phyloP scores from a whole-genome alignment of 345 rosid genomes.

The Litchi chinensis region DNA sequence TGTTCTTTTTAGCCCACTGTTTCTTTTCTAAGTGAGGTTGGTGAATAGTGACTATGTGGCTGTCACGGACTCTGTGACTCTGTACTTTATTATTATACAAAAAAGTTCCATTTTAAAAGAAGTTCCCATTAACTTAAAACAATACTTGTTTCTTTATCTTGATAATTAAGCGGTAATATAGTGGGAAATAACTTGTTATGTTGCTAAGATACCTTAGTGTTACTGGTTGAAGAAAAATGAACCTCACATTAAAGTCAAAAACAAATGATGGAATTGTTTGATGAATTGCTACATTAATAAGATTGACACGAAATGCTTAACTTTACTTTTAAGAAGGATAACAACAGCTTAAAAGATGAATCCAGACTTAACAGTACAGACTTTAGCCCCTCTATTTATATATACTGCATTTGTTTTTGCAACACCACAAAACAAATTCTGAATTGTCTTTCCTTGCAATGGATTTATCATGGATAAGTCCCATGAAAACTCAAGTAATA shows the following conservation, averaged over 20 bases:
- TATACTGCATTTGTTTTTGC: slow-evolving; percentile 5
- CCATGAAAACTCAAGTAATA: slow-evolving; percentile 29
- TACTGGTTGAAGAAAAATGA: too few relatives aligned
- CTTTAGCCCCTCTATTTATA: slow-evolving; percentile 18
- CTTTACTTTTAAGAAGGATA: slow-evolving; percentile 29
- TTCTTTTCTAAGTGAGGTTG: neutral
- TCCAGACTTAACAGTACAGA: neutral
- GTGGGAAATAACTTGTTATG: too few relatives aligned
- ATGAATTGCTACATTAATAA: neutral
- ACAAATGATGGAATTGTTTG: neutral
- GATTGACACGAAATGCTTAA: slow-evolving; percentile 16
- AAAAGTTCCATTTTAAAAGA: too few relatives aligned
- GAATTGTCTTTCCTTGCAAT: slow-evolving; percentile 3
- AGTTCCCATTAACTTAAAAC: neutral
- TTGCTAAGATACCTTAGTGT: too few relatives aligned
- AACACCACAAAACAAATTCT: slow-evolving; percentile 19
- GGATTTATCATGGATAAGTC: slow-evolving; percentile 19
- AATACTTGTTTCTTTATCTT: neutral
- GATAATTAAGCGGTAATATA: neutral
- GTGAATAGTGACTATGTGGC: neutral
- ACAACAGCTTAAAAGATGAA: slow-evolving; percentile 11
- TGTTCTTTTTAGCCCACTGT: neutral
- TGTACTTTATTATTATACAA: neutral
- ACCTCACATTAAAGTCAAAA: neutral
- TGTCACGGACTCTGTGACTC: neutral